Evolutionary conservation across 83 land plant genomes (phyloP).

Genomic region (Larix sibirica): DNA sequence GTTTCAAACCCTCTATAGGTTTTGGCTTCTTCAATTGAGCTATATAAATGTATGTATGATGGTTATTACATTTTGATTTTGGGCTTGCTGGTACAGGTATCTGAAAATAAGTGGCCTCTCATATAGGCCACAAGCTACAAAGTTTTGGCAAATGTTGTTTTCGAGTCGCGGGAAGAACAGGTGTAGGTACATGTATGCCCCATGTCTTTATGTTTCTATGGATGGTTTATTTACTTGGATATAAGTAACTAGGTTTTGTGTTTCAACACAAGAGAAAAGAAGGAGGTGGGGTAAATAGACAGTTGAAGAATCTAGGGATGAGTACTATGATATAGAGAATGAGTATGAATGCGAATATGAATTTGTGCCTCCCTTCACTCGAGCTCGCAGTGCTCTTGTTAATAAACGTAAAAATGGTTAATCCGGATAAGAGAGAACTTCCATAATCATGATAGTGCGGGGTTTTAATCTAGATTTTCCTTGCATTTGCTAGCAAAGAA

Average conservation of each 20-base stretch:
- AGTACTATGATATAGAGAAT: neutral
- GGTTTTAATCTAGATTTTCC: too few relatives aligned
- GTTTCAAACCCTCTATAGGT: too few relatives aligned
- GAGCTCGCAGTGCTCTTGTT: neutral
- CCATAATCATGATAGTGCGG: too few relatives aligned
- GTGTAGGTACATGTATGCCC: neutral
- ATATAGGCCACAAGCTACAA: conserved; percentile 51
- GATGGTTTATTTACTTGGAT: too few relatives aligned
- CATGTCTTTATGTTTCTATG: too few relatives aligned
- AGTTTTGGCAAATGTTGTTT: conserved; percentile 46
- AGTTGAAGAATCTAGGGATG: neutral
- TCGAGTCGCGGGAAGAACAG: conserved; percentile 30
- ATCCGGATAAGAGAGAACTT: too few relatives aligned
- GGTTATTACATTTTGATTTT: too few relatives aligned
- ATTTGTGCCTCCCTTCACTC: conserved; percentile 8
- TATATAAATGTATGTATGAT: too few relatives aligned
- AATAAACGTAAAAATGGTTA: neutral
- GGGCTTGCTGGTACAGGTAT: conserved; percentile 7
- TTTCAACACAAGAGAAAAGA: neutral
- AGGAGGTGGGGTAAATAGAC: neutral
- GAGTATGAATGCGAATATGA: neutral
- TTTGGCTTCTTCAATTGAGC: too few relatives aligned
- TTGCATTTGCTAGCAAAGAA: too few relatives aligned
- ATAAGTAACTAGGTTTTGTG: neutral
- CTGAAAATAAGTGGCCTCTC: conserved; percentile 49